Base-by-base conservation (phyloP, 202 grass and related monocot species). In the Setaria viridis region DNA sequence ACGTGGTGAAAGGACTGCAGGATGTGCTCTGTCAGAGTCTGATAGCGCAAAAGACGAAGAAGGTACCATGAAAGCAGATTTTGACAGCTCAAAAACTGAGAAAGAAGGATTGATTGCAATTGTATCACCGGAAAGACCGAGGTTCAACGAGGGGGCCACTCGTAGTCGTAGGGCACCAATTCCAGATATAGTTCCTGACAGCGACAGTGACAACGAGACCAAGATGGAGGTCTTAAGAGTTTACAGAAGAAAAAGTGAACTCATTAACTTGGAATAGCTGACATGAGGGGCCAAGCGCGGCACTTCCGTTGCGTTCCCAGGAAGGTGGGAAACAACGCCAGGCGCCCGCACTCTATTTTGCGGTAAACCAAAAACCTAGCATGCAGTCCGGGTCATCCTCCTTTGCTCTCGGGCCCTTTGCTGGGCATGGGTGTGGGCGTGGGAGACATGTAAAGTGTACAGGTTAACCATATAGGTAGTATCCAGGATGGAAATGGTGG, bases 401-500 rank as follows among this genome's bases (percentile, higher is more conserved):
- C 10, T 10, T n/a, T 17, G 9, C 30, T 20, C 50, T 79, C 60
- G 7, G 35, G 10, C 11, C 79, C 69, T 25, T 35, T 41, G 25
- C 76, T 70, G 67, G 60, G 58, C 16, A 63, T 62, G 62, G 62
- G 67, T 67, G 11, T 77, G 53, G 10, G 45, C 19, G 21, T 59
- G 62, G 29, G 62, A 77, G 42, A 10, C 33, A 35, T 87, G 76
- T 86, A 59, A 63, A 74, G 87, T 88, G 87, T 89, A 82, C 35
- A 89, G 75, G 35, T 74, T 54, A 87, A 48, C 17, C 45, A 32
- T 82, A 49, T 89, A 85, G 60, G 54, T 33, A 34, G 46, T 78
- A 4, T 82, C 62, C 32, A 78, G 57, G 33, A 72, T 59, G 39
- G 41, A 67, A 78, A 34, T 58, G 67, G 34, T 71, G n/a, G 29